Evolutionary conservation across 345 rosid species (phyloP), one percentile per base, ranked within the genome.

Genomic region (Melastoma malabathricum): DNA sequence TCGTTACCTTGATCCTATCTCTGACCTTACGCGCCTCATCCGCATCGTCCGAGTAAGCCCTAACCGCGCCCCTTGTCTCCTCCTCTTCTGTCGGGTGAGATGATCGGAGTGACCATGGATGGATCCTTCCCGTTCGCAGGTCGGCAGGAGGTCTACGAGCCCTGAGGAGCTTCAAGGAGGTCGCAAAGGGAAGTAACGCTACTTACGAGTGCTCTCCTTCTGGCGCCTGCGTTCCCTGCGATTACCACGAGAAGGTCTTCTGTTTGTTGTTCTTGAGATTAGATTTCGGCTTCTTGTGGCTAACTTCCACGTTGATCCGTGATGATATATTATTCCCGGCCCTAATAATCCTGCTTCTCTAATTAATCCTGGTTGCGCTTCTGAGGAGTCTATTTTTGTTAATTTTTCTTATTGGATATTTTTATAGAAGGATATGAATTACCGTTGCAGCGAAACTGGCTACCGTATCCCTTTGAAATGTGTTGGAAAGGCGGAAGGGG

Each of bases 371-470:
- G 23, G 53, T 31, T 27, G n/a, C 31, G 31, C 4, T 22, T 31
- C 54, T 15, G 41, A 50, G 38, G 19, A 29, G 54, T 27, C 15
- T 3, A 4, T 47, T 47, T 16, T 46, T 25, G 20, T 54, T 64
- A n/a, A 59, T 41, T 19, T 52, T 8, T 47, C 12, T 10, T 22
- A 22, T 27, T 1, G 10, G 15, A 43, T 3, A 44, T 45, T 64
- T n/a, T 18, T 59, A 67, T 65, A 86, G 93, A 80, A 68, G 56
- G 78, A 77, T 60, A 72, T 65, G 17, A 80, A 78, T 57, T 86
- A 76, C 67, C 87, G 87, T 14, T 90, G 98, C 58, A 86, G 98
- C 64, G 98, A 86, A 79, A 90, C 96, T 0, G 89, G 96, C 17
- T 86, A 90, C 67, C 93, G 93, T 0, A 84, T 90, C 69, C 89